A percentile compares a stretch with the other conserved stretches of the same genome.
These are phyloP conservation scores for Dispira parvispora DNA, from an alignment of 192 early-diverging fungal species.

Conservation along the genomic window DNA sequence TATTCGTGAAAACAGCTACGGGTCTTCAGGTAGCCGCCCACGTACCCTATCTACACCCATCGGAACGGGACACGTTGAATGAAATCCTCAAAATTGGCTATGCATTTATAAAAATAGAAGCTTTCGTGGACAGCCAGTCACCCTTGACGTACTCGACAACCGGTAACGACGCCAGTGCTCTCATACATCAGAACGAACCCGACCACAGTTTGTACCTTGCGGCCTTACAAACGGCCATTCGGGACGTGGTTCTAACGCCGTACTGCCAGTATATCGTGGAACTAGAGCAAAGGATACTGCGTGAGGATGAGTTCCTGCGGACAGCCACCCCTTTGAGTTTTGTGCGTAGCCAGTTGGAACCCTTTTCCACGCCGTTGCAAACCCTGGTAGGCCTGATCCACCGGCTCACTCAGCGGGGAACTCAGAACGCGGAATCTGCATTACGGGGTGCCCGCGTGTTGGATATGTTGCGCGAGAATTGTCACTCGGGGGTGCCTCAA, in stretches of 20 bases:
- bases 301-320: conserved; percentile 1
- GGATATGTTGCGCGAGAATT: background rate
- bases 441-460: conserved; percentile 1
- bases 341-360: background rate
- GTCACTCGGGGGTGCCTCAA: background rate
- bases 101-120: background rate
- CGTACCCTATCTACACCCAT: conserved; percentile 23
- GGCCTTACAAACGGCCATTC: background rate
- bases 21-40: conserved; percentile 14
- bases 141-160: background rate
- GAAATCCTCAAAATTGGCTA: conserved; percentile 7
- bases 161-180: background rate
- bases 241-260: background rate
- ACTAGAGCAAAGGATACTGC: background rate
- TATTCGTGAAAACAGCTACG: conserved; percentile 15
- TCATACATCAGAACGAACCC: background rate
- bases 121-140: background rate
- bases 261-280: background rate
- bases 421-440: no score
- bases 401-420: no score
- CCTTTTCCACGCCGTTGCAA: background rate
- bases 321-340: conserved; percentile 9
- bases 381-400: background rate
- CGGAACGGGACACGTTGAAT: conserved; percentile 18
- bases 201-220: background rate